These are phyloP conservation scores for Allodekkera sacchari DNA, from an alignment of 805 yeast genomes.

Conservation along the genomic window DNA sequence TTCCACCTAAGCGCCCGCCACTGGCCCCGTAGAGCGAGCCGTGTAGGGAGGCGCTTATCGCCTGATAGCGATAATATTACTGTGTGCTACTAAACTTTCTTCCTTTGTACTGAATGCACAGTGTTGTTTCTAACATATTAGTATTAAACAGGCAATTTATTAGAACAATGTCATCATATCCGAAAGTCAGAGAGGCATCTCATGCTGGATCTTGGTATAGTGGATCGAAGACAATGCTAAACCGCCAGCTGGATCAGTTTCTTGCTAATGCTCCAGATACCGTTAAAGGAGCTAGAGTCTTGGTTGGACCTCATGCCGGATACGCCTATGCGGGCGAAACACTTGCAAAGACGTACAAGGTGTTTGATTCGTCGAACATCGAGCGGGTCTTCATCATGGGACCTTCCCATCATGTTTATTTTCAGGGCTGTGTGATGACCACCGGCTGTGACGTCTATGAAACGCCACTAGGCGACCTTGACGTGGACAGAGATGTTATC, in stretches of 20 bases:
- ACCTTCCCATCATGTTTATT: conserved; percentile 88
- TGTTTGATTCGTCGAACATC: conserved; percentile 51
- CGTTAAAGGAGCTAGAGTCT: conserved; percentile 37
- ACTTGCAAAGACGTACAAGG: conserved; percentile 67
- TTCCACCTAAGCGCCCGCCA: too few relatives aligned
- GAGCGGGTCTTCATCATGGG: conserved; percentile 75
- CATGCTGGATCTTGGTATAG: conserved; percentile 93
- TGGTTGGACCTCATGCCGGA: conserved; percentile 83
- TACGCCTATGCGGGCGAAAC: conserved; percentile 73
- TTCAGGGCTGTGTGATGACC: conserved; percentile 48
- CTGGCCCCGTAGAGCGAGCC: too few relatives aligned
- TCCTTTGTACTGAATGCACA: too few relatives aligned
- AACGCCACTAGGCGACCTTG: conserved; percentile 77
- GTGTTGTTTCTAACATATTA: too few relatives aligned
- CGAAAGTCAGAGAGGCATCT: conserved; percentile 44
- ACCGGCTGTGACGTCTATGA: conserved; percentile 48
- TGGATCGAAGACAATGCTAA: conserved; percentile 33
- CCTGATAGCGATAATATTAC: not conserved
- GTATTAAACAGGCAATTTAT: not conserved
- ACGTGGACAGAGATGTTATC: conserved; percentile 49
- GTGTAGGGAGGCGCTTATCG: not conserved
- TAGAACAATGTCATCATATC: not conserved
- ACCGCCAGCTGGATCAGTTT: conserved; percentile 41
- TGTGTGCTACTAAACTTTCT: not conserved
- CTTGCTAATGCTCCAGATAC: conserved; percentile 29